Evolutionary conservation across 2,329 filamentous ascomycete species (phyloP).

Genomic region (Penicillium sp.): DNA sequence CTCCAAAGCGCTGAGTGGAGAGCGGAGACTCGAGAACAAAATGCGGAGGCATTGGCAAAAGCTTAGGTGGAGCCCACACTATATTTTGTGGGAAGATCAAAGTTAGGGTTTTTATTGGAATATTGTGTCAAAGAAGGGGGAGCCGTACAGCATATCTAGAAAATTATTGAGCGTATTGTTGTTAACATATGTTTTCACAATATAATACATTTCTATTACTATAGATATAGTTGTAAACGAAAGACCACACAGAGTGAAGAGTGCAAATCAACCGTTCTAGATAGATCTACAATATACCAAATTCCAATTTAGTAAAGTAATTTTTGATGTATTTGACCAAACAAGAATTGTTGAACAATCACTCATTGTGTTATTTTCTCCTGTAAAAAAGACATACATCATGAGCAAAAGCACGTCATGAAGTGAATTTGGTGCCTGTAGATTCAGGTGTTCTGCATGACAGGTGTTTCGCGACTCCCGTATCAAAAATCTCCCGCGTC

Average conservation of each 20-base stretch:
- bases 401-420: neutral
- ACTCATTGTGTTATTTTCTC: neutral
- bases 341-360: neutral
- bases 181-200: neutral
- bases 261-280: neutral
- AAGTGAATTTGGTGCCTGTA: slow-evolving; percentile 12
- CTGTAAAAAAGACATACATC: neutral
- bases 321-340: neutral
- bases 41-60: slow-evolving; percentile 19
- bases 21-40: neutral
- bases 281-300: neutral
- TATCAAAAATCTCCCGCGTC: slow-evolving; percentile 41
- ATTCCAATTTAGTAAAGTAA: neutral
- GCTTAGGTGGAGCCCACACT: slow-evolving; percentile 19
- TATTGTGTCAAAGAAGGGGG: neutral
- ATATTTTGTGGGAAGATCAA: neutral
- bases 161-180: neutral
- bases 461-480: slow-evolving; percentile 13
- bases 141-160: neutral
- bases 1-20: slow-evolving; percentile 5
- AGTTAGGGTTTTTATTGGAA: neutral
- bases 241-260: too few relatives aligned
- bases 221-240: too few relatives aligned
- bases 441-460: slow-evolving; percentile 24
- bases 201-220: too few relatives aligned